phyloP scores from a whole-genome alignment of 2,329 filamentous ascomycete species.

The Cladosporium oxysporum region DNA sequence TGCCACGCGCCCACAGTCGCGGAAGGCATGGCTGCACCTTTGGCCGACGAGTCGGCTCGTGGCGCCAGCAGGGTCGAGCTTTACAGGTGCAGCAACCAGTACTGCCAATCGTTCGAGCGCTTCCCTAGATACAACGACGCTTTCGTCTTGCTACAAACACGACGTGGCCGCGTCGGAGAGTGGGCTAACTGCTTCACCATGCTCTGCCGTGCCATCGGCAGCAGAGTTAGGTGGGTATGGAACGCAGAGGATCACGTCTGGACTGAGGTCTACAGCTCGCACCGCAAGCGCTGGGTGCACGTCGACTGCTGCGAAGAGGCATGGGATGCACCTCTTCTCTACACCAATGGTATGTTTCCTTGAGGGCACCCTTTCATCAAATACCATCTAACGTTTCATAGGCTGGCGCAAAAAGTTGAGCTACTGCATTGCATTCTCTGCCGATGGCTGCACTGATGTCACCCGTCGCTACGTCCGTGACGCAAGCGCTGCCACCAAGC shows the following conservation, averaged over 20 bases:
- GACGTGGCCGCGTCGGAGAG: conserved; percentile 84
- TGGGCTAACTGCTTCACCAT: conserved; percentile 99
- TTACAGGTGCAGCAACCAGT: conserved; percentile 77
- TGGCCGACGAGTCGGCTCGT: conserved; percentile 84
- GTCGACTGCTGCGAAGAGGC: conserved; percentile 92
- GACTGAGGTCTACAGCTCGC: conserved; percentile 96
- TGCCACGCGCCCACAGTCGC: conserved; percentile 83
- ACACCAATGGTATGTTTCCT: conserved; percentile 69
- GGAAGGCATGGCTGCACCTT: conserved; percentile 79
- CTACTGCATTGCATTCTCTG: conserved; percentile 95
- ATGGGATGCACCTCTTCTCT: conserved; percentile 91
- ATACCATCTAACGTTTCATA: conserved; percentile 35
- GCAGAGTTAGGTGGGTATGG: conserved; percentile 95
- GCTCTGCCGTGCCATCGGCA: conserved; percentile 90
- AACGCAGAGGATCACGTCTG: conserved; percentile 96
- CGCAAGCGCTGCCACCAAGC: conserved; percentile 68
- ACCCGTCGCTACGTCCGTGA: conserved; percentile 72
- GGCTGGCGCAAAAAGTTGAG: conserved; percentile 95
- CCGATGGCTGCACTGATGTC: conserved; percentile 73
- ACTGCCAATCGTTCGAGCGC: conserved; percentile 78
- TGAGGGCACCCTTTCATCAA: not conserved
- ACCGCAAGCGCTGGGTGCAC: conserved; percentile 93
- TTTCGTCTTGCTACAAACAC: conserved; percentile 84
- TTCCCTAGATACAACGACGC: conserved; percentile 96
- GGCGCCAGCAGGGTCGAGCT: conserved; percentile 86